Evolutionary conservation across 2,329 filamentous ascomycete genomes (phyloP), one percentile per base, ranked within the genome.

Genomic region (Gaeumannomyces sp.): DNA sequence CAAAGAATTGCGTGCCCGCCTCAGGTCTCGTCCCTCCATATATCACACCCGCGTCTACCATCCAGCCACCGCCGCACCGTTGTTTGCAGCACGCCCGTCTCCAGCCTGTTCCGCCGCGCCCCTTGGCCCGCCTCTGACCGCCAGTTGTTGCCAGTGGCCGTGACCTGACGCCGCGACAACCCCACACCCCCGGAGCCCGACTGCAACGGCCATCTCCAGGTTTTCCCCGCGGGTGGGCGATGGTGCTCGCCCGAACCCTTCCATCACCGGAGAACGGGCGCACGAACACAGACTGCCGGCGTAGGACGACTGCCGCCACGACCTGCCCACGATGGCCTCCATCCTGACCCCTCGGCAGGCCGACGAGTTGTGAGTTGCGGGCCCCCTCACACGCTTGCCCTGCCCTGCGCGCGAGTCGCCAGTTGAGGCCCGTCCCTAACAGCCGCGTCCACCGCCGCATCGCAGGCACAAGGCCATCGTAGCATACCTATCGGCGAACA

Each of bases 391-490:
- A 22, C 22, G 63, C n/a, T 6, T 53, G 65, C 57, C 57, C 59
- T 60, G 61, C 64, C 60, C 60, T 28, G 57, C 27, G 62, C 60
- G 45, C 64, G 64, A 61, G 59, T 61, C 63, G 53, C 64, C 66
- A 66, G 65, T 67, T 70, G 57, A 27, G 16, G 4, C n/a, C 29
- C 29, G 60, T 25, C 14, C 22, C 33, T 45, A 35, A 50, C 33
- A 27, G 38, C 14, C 22, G 29, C 16, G 7, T 14, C 60, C 35
- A 53, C 29, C 56, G 56, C 53, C 65, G 61, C 68, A 45, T 4
- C 50, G 27, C 78, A 96, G 92, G 74, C 92, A 97, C 83, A 96
- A 96, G 81, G 91, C 93, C 68, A 92, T 97, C 71, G 90, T 97
- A 74, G 92, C 93, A 70, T 97, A 97, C 75, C 83, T 97, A 27